Conservation (phyloP, 2,329 filamentous ascomycete species). For the Diaporthe sp. region DNA sequence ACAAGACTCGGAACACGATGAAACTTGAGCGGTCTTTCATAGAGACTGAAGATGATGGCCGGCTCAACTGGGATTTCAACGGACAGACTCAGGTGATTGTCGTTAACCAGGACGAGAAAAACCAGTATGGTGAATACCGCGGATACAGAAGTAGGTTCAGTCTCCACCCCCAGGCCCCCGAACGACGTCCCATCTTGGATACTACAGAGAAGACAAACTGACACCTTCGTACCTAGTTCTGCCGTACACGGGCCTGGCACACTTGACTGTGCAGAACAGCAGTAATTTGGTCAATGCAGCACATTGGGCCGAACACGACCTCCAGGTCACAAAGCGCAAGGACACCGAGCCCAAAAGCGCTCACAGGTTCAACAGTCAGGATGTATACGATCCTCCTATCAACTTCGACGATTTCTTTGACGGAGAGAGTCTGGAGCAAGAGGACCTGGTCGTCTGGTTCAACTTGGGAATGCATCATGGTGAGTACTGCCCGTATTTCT, state of each 20-base stretch:
- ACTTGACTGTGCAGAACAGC: slow-evolving; percentile 65
- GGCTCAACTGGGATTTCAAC: slow-evolving; percentile 65
- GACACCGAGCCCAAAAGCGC: slow-evolving; percentile 65
- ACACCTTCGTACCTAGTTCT: slow-evolving; percentile 48
- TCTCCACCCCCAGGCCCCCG: too few species aligned
- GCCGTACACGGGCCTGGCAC: slow-evolving; percentile 55
- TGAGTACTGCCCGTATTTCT: not conserved
- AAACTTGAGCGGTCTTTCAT: slow-evolving; percentile 60
- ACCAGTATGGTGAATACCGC: slow-evolving; percentile 64
- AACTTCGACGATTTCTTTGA: slow-evolving; percentile 66
- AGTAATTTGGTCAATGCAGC: slow-evolving; percentile 60
- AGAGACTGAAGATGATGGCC: slow-evolving; percentile 57
- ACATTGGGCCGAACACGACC: slow-evolving; percentile 64
- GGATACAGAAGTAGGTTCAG: slow-evolving; percentile 58
- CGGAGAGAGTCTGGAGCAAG: slow-evolving; percentile 57
- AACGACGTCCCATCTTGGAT: not conserved
- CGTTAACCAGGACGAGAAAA: slow-evolving; percentile 64
- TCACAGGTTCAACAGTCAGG: slow-evolving; percentile 61
- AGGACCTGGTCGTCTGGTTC: slow-evolving; percentile 66
- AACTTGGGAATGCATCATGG: slow-evolving; percentile 69
- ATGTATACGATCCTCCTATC: slow-evolving; percentile 61
- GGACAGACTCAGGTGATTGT: slow-evolving; percentile 61
- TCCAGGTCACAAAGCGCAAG: slow-evolving; percentile 65
- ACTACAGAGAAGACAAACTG: not conserved
- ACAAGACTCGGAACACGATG: slow-evolving; percentile 65